Evolutionary conservation across 2,329 filamentous ascomycete species (phyloP), one percentile per base, ranked within the genome.

Genomic region (Penicillium sp.): DNA sequence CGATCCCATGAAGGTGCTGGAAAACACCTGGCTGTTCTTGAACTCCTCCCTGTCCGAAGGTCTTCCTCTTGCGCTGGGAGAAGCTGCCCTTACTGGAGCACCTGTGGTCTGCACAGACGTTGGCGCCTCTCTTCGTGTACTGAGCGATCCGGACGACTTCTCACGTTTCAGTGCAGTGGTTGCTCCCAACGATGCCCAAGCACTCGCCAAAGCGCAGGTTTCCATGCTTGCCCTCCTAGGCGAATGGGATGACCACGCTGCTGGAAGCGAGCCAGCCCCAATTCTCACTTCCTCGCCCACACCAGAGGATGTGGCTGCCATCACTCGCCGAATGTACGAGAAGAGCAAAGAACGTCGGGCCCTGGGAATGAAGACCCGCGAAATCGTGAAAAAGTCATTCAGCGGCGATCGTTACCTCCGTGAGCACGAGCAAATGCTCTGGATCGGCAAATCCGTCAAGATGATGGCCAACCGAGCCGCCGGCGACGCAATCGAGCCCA

Each of bases 381-480:
- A 66, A 28, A 77, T 78, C 29, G 76, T 80, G 3, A 72, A 77
- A 37, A 75, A 76, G 47, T 74, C 70, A 9, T 80, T 80, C 56
- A 71, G 72, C 33, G 75, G 76, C 2, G 73, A 77, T 29, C 68
- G 76, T 0, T 80, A 79, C 52, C 68, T 79, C 15, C 71, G 77
- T 25, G 76, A 79, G 54, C 76, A 79, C 54, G 76, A 79, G 52
- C 76, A 80, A 50, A 76, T 73, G 71, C 70, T 75, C 40, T 76
- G 74, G 73, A 60, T 68, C 25, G 64, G 63, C 34, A 67, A 67
- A 45, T 54, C 57, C 2, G 48, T 51, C 7, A 65, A 61, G 37
- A 47, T 56, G 28, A 63, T 64, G 55, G 50, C 55, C 18, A 56
- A 36, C 16, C 51, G 58, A 3, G 39, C 47, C 13, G 47, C 44